Evolutionary conservation across 148 eudicot genomes (phyloP), one percentile per base, ranked within the genome.

Genomic region (Chenopodium album): DNA sequence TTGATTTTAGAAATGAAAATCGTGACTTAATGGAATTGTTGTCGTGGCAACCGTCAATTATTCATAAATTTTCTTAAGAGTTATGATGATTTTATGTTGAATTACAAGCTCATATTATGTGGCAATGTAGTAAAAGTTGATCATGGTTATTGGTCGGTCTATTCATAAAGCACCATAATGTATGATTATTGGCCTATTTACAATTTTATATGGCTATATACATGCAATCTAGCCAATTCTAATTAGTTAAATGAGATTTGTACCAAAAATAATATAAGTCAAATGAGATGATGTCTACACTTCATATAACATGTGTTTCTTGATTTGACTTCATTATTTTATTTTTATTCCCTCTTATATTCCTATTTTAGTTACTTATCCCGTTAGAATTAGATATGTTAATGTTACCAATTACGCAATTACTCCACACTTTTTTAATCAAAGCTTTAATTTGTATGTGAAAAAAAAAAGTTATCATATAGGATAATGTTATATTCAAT

Each of bases 21-120:
- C 37, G 22, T 56, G 74, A 79, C 82, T 22, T 37, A 71, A 71
- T 80, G 82, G 82, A 62, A 29, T 67, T 72, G 76, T 17, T 80
- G n/a, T 59, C 12, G 82, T 71, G 75, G 67, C 76, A 46, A 80
- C 46, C 50, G 6, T 2, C 63, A 50, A 11, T 74, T 68, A 26
- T 60, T 71, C 69, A 71, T 71, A 23, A 56, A 13, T 71, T 54
- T 74, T 22, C 77, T 71, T 29, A 59, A 6, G 22, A 60, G 76
- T 71, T 37, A 80, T 80, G 69, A 80, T 80, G 75, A 12, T 71
- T 72, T 37, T 67, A 26, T 41, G 79, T 77, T 60, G 71, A 77
- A 22, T 62, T 63, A 41, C 32, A 3, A 23, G 22, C 29, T 60
- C 54, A 29, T 54, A 34, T 50, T 67, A 67, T 67, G 60, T 65